Conservation (phyloP, 345 rosid species). For the Gossypium longicalyx region DNA sequence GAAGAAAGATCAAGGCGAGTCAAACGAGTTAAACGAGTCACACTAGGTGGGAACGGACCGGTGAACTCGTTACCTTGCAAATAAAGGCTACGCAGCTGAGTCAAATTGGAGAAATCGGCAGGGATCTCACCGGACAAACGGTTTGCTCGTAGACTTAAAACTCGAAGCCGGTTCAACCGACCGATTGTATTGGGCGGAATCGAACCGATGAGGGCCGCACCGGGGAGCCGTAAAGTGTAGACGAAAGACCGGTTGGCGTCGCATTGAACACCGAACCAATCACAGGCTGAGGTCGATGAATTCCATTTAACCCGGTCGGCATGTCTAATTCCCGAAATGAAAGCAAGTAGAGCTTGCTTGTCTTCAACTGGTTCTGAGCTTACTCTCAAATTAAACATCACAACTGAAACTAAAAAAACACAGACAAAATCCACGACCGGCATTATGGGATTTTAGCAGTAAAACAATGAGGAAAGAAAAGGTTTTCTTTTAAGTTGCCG, state of each 20-base stretch:
- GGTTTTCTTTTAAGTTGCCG: conserved; percentile 5
- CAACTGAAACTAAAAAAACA: conserved; percentile 24
- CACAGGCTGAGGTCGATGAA: conserved; percentile 60
- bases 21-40: conserved; percentile 48
- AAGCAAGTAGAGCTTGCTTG: conserved; percentile 72
- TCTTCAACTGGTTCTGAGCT: conserved; percentile 63
- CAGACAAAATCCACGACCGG: conserved; percentile 17
- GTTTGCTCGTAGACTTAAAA: conserved; percentile 81
- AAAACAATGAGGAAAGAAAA: not conserved
- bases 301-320: conserved; percentile 75
- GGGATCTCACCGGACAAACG: conserved; percentile 79
- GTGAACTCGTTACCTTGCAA: conserved; percentile 58
- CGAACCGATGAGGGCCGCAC: conserved; percentile 64
- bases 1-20: conserved; percentile 70
- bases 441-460: conserved; percentile 25
- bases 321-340: conserved; percentile 52
- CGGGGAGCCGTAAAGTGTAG: conserved; percentile 71
- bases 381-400: conserved; percentile 35
- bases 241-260: conserved; percentile 46
- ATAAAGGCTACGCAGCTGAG: conserved; percentile 64
- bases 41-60: conserved; percentile 56
- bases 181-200: conserved; percentile 72
- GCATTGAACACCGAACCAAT: conserved; percentile 82
- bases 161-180: conserved; percentile 58
- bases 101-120: conserved; percentile 67